Conservation (phyloP, 495 filamentous ascomycete genomes). For the Penicillium fimorum region DNA sequence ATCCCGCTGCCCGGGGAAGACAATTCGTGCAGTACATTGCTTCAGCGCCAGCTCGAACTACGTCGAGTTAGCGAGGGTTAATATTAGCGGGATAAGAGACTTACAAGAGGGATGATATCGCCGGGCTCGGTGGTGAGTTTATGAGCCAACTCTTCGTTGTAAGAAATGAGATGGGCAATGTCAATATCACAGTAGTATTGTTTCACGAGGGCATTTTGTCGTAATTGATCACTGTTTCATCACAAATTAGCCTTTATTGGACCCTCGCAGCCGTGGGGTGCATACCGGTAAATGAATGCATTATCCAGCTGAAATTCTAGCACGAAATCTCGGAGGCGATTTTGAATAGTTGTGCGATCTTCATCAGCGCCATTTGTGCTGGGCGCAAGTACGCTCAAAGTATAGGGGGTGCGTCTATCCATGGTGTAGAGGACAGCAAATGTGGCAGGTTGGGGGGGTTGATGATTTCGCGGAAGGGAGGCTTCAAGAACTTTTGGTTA, state of each 20-base stretch:
- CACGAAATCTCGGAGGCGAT: conserved; percentile 70
- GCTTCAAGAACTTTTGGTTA: conserved; percentile 32
- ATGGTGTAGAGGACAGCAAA: conserved; percentile 48
- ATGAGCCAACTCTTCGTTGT: conserved; percentile 94
- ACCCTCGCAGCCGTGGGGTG: conserved; percentile 5
- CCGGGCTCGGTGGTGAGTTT: conserved; percentile 85
- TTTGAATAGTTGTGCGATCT: conserved; percentile 54
- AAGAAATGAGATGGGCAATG: conserved; percentile 92
- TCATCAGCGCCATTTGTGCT: conserved; percentile 62
- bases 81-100: conserved; percentile 11
- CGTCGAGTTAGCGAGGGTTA: conserved; percentile 12
- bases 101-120: conserved; percentile 88
- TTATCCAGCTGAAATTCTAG: conserved; percentile 95
- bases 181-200: conserved; percentile 97
- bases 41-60: conserved; percentile 91
- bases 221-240: conserved; percentile 76
- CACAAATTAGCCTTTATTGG: background rate
- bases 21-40: conserved; percentile 87
- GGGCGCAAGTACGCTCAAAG: conserved; percentile 74
- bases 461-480: conserved; percentile 20
- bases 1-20: conserved; percentile 71
- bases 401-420: conserved; percentile 86
- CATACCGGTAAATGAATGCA: conserved; percentile 89
- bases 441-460: conserved; percentile 21
- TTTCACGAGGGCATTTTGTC: conserved; percentile 92